Base-by-base conservation (phyloP, 805 yeast species). In the Ogataea kodamae region DNA sequence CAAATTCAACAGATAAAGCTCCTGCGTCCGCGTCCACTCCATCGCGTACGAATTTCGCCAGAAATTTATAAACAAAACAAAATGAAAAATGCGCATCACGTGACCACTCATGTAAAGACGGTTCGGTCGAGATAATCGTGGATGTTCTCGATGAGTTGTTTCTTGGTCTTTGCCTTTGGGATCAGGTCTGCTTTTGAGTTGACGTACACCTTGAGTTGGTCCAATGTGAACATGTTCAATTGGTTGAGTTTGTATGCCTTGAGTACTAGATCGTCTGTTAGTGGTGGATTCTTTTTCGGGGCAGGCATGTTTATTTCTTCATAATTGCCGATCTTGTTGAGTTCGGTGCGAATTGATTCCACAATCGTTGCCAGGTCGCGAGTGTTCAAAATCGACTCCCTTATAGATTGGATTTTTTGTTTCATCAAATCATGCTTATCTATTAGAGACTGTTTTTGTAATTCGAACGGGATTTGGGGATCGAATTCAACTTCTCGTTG, bases 401-500 rank as follows among this genome's bases (percentile, higher is more conserved):
- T 33, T 7, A 49, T 14, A 11, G 36, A 28, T 36, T 40, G 30
- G 9, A 49, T 31, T 4, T 28, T 25, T 6, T 18, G 25, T 25
- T 49, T 46, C 33, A 51, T 28, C 22, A 50, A 40, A 29, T 59
- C 64, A 4, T 40, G 28, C 11, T 38, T 22, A 18, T 53, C 44
- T 16, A 43, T 21, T 13, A 35, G 31, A 4, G 34, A n/a, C 23
- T 54, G 52, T 22, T 42, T 48, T 23, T 28, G 38, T 5, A 46
- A 17, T 9, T 27, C 37, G 11, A 35, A 41, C 11, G 46, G 42
- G 3, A 28, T 28, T 7, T 22, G 16, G 9, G 7, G 22, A 13
- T 28, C 39, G 18, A 17, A 29, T 4, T 34, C 59, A n/a, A 60
- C 46, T 32, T 71, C 76, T 13, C 66, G 65, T 46, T 83, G 89